These are phyloP conservation scores for Daucus carota DNA, from an alignment of 129 eudicot species.

Conservation along the genomic window DNA sequence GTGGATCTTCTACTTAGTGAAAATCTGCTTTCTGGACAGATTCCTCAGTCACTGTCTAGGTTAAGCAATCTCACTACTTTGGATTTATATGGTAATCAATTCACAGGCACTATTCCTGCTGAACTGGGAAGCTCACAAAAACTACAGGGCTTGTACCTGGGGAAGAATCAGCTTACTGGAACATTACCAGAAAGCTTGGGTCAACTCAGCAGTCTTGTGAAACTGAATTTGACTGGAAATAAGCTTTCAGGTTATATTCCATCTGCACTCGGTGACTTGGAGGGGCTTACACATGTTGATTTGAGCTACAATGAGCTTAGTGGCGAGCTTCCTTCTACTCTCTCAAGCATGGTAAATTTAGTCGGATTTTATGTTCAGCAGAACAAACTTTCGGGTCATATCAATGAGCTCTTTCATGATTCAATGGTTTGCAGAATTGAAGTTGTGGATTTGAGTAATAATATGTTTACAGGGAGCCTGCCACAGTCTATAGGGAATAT, in stretches of 20 bases:
- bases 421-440: slow-evolving; percentile 42
- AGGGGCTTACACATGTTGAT: slow-evolving; percentile 58
- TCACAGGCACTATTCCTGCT: slow-evolving; percentile 46
- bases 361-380: slow-evolving; percentile 57
- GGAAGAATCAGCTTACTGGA: slow-evolving; percentile 54
- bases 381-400: slow-evolving; percentile 40
- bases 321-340: slow-evolving; percentile 48
- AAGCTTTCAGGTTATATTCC: slow-evolving; percentile 49
- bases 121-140: slow-evolving; percentile 33
- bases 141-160: slow-evolving; percentile 57
- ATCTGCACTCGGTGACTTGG: slow-evolving; percentile 34
- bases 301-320: slow-evolving; percentile 44
- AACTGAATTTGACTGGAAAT: slow-evolving; percentile 56
- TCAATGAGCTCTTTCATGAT: slow-evolving; percentile 32
- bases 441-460: slow-evolving; percentile 45
- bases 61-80: slow-evolving; percentile 49
- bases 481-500: slow-evolving; percentile 51
- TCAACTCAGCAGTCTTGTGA: slow-evolving; percentile 41
- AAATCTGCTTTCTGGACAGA: slow-evolving; percentile 50
- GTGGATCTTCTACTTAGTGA: slow-evolving; percentile 53
- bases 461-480: slow-evolving; percentile 38
- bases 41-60: slow-evolving; percentile 42
- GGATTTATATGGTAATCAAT: slow-evolving; percentile 43
- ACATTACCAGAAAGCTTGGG: slow-evolving; percentile 49
- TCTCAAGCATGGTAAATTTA: slow-evolving; percentile 55